Evolutionary conservation across 306 rosid genomes (phyloP).

Genomic region (Cyclanthera cordifolia): DNA sequence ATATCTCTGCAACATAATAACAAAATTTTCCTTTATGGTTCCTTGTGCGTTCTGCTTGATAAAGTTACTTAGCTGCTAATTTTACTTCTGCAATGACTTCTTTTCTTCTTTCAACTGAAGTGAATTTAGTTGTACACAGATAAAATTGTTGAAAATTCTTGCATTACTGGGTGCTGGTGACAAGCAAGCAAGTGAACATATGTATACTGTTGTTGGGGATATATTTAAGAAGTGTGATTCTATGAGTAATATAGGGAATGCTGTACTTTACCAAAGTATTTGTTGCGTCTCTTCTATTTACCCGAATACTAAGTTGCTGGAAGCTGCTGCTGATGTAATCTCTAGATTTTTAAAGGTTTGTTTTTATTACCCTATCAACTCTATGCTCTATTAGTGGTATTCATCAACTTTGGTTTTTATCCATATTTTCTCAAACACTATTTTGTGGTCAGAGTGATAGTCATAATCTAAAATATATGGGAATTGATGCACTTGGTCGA

Average conservation of each 20-base stretch:
- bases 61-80: background rate
- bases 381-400: background rate
- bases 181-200: slow-evolving; percentile 73
- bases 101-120: background rate
- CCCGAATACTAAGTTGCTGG: slow-evolving; percentile 67
- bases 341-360: slow-evolving; percentile 85
- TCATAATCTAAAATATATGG: slow-evolving; percentile 96
- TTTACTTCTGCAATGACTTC: background rate
- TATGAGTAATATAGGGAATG: slow-evolving; percentile 76
- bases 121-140: slow-evolving; percentile 44
- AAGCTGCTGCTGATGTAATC: slow-evolving; percentile 72
- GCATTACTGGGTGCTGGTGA: slow-evolving; percentile 80
- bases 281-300: slow-evolving; percentile 71
- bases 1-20: background rate
- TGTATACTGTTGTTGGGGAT: slow-evolving; percentile 78
- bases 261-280: slow-evolving; percentile 70
- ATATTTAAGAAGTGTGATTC: slow-evolving; percentile 75
- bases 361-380: background rate
- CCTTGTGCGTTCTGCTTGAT: background rate
- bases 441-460: slow-evolving; percentile 69
- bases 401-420: background rate
- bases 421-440: background rate
- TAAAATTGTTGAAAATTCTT: slow-evolving; percentile 73
- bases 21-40: background rate
- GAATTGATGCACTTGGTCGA: slow-evolving; percentile 93